Percentiles rank a stretch among this genome's conserved stretches.
These are phyloP conservation scores for Vicia villosa DNA, from an alignment of 306 rosid genomes.

Conservation along the genomic window DNA sequence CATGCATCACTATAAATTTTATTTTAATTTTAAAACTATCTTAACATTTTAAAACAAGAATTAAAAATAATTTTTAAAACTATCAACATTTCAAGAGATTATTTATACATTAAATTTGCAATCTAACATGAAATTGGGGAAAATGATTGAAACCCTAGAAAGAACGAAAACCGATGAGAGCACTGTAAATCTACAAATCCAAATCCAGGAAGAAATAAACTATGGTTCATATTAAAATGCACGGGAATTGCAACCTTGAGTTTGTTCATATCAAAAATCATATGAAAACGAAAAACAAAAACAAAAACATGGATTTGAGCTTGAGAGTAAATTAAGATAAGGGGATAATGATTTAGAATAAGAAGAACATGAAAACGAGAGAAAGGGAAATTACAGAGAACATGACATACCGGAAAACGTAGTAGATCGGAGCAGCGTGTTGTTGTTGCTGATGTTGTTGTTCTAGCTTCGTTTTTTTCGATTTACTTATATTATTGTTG, in stretches of 20 bases:
- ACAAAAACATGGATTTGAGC: conserved; percentile 23
- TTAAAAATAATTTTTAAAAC: background rate
- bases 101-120: background rate
- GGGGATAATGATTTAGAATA: background rate
- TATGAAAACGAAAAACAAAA: background rate
- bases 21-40: too few relatives aligned
- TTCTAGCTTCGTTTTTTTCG: background rate
- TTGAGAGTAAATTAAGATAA: background rate
- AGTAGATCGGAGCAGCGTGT: background rate
- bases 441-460: background rate
- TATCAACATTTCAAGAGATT: background rate
- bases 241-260: conserved; percentile 8
- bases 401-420: conserved; percentile 24
- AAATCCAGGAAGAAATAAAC: conserved; percentile 17
- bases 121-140: background rate
- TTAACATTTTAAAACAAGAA: too few relatives aligned
- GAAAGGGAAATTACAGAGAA: background rate
- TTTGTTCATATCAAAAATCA: conserved; percentile 20
- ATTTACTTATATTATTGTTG: background rate
- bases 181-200: background rate
- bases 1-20: too few relatives aligned
- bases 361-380: background rate
- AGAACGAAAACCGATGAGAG: background rate
- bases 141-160: conserved; percentile 23
- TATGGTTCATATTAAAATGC: background rate